Conservation (phyloP, 495 filamentous ascomycete genomes). For the Xylaria grammica region DNA sequence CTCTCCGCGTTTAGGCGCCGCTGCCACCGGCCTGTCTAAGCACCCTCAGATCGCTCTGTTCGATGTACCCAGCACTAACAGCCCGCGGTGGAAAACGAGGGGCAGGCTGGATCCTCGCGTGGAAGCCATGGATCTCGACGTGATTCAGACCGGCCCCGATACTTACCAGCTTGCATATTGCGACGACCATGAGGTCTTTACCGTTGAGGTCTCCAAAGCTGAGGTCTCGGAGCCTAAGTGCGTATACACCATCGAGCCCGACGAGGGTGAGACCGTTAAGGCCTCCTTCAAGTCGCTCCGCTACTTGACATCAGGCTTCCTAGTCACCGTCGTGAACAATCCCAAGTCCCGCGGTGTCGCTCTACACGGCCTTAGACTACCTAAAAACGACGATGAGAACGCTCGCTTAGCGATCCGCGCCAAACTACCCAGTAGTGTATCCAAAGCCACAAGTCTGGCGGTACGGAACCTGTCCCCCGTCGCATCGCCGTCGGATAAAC, state of each 20-base stretch:
- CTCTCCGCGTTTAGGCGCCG: constrained; percentile 67
- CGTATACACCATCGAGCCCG: constrained; percentile 64
- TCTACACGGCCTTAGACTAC: constrained; percentile 58
- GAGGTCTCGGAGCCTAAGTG: constrained; percentile 59
- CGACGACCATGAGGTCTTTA: constrained; percentile 74
- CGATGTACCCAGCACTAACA: constrained; percentile 61
- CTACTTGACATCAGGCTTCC: constrained; percentile 77
- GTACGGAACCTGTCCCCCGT: constrained; percentile 67
- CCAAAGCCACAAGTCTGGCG: constrained; percentile 71
- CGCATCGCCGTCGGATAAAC: constrained; percentile 44
- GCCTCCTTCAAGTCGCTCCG: constrained; percentile 70
- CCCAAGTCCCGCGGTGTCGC: constrained; percentile 53
- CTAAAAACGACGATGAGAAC: constrained; percentile 43
- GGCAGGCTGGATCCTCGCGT: constrained; percentile 68
- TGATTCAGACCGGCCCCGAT: constrained; percentile 62
- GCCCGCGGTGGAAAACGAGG: constrained; percentile 63
- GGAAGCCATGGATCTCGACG: constrained; percentile 84
- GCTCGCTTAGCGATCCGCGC: constrained; percentile 48
- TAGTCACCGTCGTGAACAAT: constrained; percentile 65
- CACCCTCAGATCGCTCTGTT: constrained; percentile 80
- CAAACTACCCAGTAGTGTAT: constrained; percentile 48
- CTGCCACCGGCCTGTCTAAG: constrained; percentile 74
- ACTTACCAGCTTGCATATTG: constrained; percentile 80
- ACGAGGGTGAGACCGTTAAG: constrained; percentile 56
- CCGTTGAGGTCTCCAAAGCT: constrained; percentile 55